Conservation (phyloP, 352 stramenopile genomes). For the Phytopythium chamaehyphon region DNA sequence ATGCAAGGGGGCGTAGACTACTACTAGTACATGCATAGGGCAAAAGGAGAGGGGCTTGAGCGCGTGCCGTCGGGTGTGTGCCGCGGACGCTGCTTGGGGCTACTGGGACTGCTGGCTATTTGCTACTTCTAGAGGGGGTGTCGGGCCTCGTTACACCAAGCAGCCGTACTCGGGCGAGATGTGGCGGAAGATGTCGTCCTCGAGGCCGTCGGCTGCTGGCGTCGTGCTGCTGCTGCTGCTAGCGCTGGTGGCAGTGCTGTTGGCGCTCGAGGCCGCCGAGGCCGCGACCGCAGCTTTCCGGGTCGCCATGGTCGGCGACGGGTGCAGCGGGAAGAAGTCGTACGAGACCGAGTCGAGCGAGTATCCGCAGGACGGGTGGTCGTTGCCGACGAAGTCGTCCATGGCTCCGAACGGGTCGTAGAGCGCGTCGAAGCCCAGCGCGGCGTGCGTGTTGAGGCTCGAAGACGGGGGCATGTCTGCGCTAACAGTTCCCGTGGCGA, state of each 20-base stretch:
- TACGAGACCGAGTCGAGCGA: slow-evolving; percentile 47
- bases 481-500: slow-evolving; percentile 12
- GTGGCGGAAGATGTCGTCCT: slow-evolving; percentile 82
- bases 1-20: neutral
- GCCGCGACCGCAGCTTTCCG: slow-evolving; percentile 16
- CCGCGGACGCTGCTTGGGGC: neutral
- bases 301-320: slow-evolving; percentile 40
- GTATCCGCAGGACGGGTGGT: slow-evolving; percentile 41
- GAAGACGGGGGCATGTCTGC: slow-evolving; percentile 15
- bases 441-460: slow-evolving; percentile 11
- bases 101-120: neutral
- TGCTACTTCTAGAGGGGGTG: neutral
- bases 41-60: neutral
- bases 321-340: slow-evolving; percentile 47
- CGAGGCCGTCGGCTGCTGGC: slow-evolving; percentile 21
- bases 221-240: slow-evolving; percentile 8
- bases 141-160: slow-evolving; percentile 41
- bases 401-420: slow-evolving; percentile 45
- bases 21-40: neutral
- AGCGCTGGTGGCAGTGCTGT: slow-evolving; percentile 5
- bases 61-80: too few relatives aligned
- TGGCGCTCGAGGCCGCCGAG: slow-evolving; percentile 4
- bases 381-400: slow-evolving; percentile 45
- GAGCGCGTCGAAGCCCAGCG: slow-evolving; percentile 31
- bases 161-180: slow-evolving; percentile 84